Percentiles rank a stretch among this genome's conserved stretches.
These are phyloP conservation scores for Yamadazyma ubonensis DNA, from an alignment of 805 yeast genomes.

Conservation along the genomic window DNA sequence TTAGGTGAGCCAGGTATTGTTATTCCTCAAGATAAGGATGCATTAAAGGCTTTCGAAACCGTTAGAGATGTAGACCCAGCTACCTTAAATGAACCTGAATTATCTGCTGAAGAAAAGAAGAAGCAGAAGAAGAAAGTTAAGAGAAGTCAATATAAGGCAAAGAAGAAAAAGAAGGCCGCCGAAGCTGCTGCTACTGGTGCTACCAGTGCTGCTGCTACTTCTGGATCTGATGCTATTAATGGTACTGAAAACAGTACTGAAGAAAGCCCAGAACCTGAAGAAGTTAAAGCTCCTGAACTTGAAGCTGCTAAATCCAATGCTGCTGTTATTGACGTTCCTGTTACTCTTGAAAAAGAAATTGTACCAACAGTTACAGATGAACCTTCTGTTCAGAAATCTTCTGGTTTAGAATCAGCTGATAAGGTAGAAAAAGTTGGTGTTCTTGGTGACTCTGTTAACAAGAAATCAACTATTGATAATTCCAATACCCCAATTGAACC, in stretches of 20 bases:
- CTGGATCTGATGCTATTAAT: slow-evolving; percentile 11
- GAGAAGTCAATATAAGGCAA: slow-evolving; percentile 42
- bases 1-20: slow-evolving; percentile 75
- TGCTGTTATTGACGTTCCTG: slow-evolving; percentile 13
- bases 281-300: slow-evolving; percentile 6
- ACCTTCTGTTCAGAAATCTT: slow-evolving; percentile 1
- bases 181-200: slow-evolving; percentile 15
- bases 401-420: slow-evolving; percentile 9
- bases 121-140: slow-evolving; percentile 45
- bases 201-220: slow-evolving; percentile 10
- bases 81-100: slow-evolving; percentile 45
- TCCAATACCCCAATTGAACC: slow-evolving; percentile 17
- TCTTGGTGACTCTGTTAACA: too few relatives aligned
- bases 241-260: slow-evolving; percentile 17
- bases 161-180: slow-evolving; percentile 35
- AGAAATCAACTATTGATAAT: too few relatives aligned
- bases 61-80: slow-evolving; percentile 48
- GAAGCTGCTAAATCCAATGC: slow-evolving; percentile 16
- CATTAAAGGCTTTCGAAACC: slow-evolving; percentile 64
- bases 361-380: slow-evolving; percentile 11
- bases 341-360: slow-evolving; percentile 10
- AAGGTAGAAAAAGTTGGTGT: slow-evolving; percentile 3
- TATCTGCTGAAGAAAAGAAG: slow-evolving; percentile 35
- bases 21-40: slow-evolving; percentile 59
- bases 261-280: slow-evolving; percentile 25